phyloP scores from a whole-genome alignment of 768 basidiomycete species.

The Galerina marginata region DNA sequence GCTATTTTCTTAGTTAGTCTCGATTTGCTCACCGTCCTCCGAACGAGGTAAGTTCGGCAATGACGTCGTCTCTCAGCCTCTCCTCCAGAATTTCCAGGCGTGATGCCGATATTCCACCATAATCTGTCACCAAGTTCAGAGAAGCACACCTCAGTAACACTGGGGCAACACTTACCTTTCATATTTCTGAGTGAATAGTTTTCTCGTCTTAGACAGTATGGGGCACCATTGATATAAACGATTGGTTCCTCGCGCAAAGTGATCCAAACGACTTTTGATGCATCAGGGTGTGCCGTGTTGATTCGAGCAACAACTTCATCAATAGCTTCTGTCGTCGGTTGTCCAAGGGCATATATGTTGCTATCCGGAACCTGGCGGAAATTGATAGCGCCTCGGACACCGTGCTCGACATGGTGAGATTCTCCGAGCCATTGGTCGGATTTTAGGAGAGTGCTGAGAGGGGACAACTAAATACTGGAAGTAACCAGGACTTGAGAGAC shows the following conservation, averaged over 20 bases:
- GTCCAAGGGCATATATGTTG: slow-evolving; percentile 90
- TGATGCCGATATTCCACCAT: slow-evolving; percentile 91
- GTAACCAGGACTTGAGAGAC: slow-evolving; percentile 12
- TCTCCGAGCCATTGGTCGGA: slow-evolving; percentile 91
- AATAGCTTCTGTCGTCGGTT: slow-evolving; percentile 89
- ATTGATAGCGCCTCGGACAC: slow-evolving; percentile 92
- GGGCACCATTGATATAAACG: slow-evolving; percentile 90
- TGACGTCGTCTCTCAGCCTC: slow-evolving; percentile 85
- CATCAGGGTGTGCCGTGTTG: slow-evolving; percentile 60
- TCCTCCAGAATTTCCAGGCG: slow-evolving; percentile 92
- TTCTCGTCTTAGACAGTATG: slow-evolving; percentile 89
- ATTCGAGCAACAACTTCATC: slow-evolving; percentile 76
- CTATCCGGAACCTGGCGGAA: slow-evolving; percentile 85
- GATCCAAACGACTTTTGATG: slow-evolving; percentile 82
- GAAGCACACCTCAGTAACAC: background rate
- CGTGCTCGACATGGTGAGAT: slow-evolving; percentile 65
- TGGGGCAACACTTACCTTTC: slow-evolving; percentile 63
- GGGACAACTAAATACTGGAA: background rate
- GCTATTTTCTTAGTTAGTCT: background rate
- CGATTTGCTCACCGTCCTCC: slow-evolving; percentile 69
- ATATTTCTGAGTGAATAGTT: slow-evolving; percentile 90
- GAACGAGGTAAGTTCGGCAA: slow-evolving; percentile 81
- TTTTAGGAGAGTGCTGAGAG: slow-evolving; percentile 80
- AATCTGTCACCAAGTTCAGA: slow-evolving; percentile 56
- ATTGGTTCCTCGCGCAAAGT: slow-evolving; percentile 93